Conservation (phyloP, 306 rosid genomes). For the Cyamopsis tetragonoloba region DNA sequence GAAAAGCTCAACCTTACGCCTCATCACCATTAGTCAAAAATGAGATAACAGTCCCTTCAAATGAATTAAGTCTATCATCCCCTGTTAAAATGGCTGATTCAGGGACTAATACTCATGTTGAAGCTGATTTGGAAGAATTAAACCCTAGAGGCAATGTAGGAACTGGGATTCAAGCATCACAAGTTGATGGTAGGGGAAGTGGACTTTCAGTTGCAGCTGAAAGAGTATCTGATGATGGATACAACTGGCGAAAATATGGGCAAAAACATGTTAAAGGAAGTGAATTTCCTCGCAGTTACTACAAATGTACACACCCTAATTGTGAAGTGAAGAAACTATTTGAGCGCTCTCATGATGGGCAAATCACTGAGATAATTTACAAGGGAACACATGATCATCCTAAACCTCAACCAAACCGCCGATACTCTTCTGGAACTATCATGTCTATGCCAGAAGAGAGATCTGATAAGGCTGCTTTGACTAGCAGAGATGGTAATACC, state of each 20-base stretch:
- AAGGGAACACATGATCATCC: conserved; percentile 99
- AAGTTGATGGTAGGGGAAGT: conserved; percentile 53
- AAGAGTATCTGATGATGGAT: conserved; percentile 83
- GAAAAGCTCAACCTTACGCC: conserved; percentile 45
- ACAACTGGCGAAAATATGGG: conserved; percentile 98
- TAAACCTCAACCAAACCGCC: conserved; percentile 92
- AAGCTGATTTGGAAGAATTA: conserved; percentile 55
- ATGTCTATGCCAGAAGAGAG: conserved; percentile 70
- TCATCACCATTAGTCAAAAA: conserved; percentile 51
- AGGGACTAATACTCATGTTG: conserved; percentile 51
- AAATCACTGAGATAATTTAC: conserved; percentile 90
- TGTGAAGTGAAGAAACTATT: conserved; percentile 99
- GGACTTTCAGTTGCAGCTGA: conserved; percentile 56
- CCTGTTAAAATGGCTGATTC: conserved; percentile 52
- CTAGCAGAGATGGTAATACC: conserved; percentile 66
- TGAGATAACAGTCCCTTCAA: conserved; percentile 58
- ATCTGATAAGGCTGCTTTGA: conserved; percentile 63
- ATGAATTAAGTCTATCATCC: conserved; percentile 57
- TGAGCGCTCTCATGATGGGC: conserved; percentile 95
- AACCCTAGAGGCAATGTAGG: conserved; percentile 45
- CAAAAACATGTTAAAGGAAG: conserved; percentile 97
- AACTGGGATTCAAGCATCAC: conserved; percentile 59
- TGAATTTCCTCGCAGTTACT: conserved; percentile 97
- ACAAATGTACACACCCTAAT: conserved; percentile 95
- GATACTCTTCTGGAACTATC: conserved; percentile 60